phyloP scores from a whole-genome alignment of 2,329 filamentous ascomycete species.

The Lachnellula occidentalis region DNA sequence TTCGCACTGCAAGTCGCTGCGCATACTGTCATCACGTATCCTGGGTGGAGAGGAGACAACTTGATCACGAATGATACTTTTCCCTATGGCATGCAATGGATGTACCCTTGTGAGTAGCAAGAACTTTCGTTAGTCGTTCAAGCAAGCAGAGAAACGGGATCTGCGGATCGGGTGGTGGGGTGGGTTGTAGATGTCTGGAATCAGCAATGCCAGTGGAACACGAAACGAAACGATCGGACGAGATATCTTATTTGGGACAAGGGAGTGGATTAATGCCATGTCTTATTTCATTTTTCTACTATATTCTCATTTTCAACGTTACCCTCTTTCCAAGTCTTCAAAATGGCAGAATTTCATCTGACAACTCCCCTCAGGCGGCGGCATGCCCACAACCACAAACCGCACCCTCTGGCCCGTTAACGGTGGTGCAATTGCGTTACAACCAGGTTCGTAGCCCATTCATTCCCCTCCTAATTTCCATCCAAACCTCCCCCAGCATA shows the following conservation, averaged over 20 bases:
- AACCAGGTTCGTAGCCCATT: conserved; percentile 51
- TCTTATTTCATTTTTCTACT: not conserved
- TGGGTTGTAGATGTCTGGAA: not conserved
- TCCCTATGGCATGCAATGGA: conserved; percentile 35
- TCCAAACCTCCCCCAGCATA: too few relatives aligned
- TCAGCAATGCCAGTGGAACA: too few relatives aligned
- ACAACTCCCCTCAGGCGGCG: conserved; percentile 60
- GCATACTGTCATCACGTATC: conserved; percentile 35
- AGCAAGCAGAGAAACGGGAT: not conserved
- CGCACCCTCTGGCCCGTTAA: conserved; percentile 85
- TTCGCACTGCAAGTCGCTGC: conserved; percentile 31
- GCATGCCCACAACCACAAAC: conserved; percentile 70
- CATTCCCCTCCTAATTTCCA: too few relatives aligned
- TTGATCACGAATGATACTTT: conserved; percentile 33
- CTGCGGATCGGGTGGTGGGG: not conserved
- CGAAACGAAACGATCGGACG: not conserved
- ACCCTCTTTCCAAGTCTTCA: not conserved
- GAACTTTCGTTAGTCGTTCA: conserved; percentile 3
- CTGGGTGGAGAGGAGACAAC: conserved; percentile 37
- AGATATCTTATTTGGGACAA: not conserved
- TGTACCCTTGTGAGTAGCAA: conserved; percentile 33
- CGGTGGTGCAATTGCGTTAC: conserved; percentile 82
- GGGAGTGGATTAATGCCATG: not conserved
- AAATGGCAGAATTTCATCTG: conserved; percentile 1
- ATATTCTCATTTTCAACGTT: not conserved